A percentile compares a stretch with the other conserved stretches of the same genome.
These are phyloP conservation scores for Salvia miltiorrhiza DNA, from an alignment of 257 asterid genomes.

Conservation along the genomic window DNA sequence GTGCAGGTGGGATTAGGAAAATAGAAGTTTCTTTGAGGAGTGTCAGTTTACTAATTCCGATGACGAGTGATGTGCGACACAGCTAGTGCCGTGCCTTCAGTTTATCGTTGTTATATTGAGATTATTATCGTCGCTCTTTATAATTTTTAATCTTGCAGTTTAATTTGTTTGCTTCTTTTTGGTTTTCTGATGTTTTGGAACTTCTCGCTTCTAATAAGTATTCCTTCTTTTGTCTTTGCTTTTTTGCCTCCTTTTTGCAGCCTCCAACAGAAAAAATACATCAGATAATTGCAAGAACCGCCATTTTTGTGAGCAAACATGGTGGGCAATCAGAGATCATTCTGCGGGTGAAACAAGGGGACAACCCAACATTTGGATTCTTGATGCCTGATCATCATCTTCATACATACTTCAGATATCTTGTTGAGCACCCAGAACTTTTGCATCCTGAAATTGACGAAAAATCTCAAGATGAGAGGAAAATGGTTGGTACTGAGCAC, in stretches of 20 bases:
- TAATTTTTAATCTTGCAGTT: background rate
- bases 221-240: constrained; percentile 14
- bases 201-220: constrained; percentile 24
- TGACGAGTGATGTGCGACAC: too few species aligned
- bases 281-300: constrained; percentile 92
- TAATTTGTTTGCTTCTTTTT: background rate
- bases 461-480: constrained; percentile 39
- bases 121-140: too few species aligned
- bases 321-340: constrained; percentile 95
- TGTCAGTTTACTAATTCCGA: too few species aligned
- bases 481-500: constrained; percentile 25
- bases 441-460: constrained; percentile 44
- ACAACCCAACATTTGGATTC: constrained; percentile 90
- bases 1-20: too few species aligned
- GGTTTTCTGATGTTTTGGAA: constrained; percentile 36
- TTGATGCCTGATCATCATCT: constrained; percentile 87
- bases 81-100: too few species aligned
- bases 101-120: constrained; percentile 46
- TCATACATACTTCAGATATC: constrained; percentile 88
- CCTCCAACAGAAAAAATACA: constrained; percentile 91
- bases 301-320: constrained; percentile 77
- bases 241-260: constrained; percentile 38
- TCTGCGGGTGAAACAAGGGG: constrained; percentile 91
- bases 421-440: constrained; percentile 78
- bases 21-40: too few species aligned